Evolutionary conservation across 257 asterid species (phyloP).

Genomic region (Capsicum rhomboideum): DNA sequence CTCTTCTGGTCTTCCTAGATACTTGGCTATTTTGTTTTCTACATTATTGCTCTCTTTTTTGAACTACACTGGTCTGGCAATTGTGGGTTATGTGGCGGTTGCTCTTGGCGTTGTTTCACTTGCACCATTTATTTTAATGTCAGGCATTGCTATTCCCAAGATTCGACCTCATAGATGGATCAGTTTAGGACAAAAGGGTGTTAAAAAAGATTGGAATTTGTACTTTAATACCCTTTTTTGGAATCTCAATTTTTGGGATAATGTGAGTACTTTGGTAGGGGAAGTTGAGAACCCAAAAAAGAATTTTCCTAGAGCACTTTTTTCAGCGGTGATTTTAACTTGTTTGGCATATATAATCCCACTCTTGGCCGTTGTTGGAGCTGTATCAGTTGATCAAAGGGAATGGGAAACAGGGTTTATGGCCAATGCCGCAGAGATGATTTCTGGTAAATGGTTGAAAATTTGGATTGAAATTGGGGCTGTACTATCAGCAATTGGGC

Average conservation of each 20-base stretch:
- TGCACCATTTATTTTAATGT: constrained; percentile 10
- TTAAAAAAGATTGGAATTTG: constrained; percentile 51
- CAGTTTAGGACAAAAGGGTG: constrained; percentile 43
- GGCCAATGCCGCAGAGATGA: constrained; percentile 45
- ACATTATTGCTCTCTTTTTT: constrained; percentile 16
- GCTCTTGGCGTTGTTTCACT: constrained; percentile 16
- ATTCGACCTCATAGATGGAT: constrained; percentile 32
- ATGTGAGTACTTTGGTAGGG: constrained; percentile 62
- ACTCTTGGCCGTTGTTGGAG: constrained; percentile 58
- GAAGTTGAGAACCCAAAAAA: constrained; percentile 62
- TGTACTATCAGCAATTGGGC: constrained; percentile 46
- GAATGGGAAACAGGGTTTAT: constrained; percentile 64
- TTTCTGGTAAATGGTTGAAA: constrained; percentile 64
- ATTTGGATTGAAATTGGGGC: constrained; percentile 72
- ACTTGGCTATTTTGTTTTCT: constrained; percentile 7
- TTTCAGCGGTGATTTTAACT: constrained; percentile 46
- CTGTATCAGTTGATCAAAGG: constrained; percentile 43
- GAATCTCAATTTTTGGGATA: constrained; percentile 81
- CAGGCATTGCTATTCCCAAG: constrained; percentile 11
- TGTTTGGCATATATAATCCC: constrained; percentile 64
- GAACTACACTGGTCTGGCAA: constrained; percentile 20
- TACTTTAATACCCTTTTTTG: constrained; percentile 67
- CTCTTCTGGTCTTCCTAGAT: constrained; percentile 4
- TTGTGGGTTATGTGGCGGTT: constrained; percentile 21
- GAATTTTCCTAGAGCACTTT: constrained; percentile 47